Evolutionary conservation across 2,329 filamentous ascomycete genomes (phyloP).

Genomic region (Arthroderma sp.): DNA sequence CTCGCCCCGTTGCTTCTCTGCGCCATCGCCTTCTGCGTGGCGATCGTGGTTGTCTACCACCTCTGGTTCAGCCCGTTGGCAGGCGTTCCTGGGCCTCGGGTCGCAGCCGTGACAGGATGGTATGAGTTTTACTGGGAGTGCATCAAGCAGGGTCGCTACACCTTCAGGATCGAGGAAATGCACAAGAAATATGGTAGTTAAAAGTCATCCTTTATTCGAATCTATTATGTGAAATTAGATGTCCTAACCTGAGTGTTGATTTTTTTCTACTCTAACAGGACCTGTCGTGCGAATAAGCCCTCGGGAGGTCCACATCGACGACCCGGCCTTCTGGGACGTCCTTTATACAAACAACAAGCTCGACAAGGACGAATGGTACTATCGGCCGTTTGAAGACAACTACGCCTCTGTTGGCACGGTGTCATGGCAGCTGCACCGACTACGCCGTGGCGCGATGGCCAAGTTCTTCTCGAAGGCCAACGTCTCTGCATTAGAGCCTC

Average conservation of each 20-base stretch:
- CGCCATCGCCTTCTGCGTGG: background rate
- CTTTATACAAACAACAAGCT: conserved; percentile 13
- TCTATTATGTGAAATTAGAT: too few species aligned
- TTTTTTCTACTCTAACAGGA: conserved; percentile 8
- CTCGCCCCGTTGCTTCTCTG: background rate
- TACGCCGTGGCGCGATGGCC: conserved; percentile 19
- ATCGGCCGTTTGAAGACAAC: background rate
- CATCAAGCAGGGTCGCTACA: conserved; percentile 11
- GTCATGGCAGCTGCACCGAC: conserved; percentile 18
- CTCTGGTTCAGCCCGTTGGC: conserved; percentile 23
- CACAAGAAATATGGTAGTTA: conserved; percentile 18
- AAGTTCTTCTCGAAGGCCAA: conserved; percentile 19
- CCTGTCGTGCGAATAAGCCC: conserved; percentile 20
- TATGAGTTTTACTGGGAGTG: conserved; percentile 11
- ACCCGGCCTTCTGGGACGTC: conserved; percentile 16
- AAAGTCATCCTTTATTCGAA: background rate
- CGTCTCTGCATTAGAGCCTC: conserved; percentile 14
- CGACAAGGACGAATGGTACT: background rate
- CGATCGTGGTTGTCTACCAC: conserved; percentile 18
- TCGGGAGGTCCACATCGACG: conserved; percentile 17
- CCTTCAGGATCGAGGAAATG: conserved; percentile 14
- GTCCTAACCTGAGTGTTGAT: background rate
- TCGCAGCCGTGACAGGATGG: conserved; percentile 15
- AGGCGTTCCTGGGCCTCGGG: conserved; percentile 23
- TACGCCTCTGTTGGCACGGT: conserved; percentile 15